Evolutionary conservation across 23 red algal genomes (phyloP).

Genomic region (Agarophyton chilense): DNA sequence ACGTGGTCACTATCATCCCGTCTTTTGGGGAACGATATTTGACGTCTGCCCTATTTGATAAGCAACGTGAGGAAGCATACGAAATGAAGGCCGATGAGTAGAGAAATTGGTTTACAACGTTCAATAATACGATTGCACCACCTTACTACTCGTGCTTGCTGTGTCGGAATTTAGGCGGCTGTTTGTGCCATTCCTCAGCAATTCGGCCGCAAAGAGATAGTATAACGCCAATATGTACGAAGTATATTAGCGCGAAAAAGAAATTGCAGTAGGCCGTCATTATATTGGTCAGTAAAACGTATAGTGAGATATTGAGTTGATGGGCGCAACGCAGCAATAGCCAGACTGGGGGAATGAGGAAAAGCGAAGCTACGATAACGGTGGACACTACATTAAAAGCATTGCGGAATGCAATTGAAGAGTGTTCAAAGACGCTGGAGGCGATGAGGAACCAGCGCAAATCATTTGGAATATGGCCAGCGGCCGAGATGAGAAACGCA

Average conservation of each 20-base stretch:
- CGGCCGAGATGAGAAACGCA: constrained; percentile 62
- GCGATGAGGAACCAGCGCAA: constrained; percentile 53
- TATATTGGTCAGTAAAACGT: constrained; percentile 1
- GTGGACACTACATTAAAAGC: not conserved
- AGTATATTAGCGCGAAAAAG: constrained; percentile 53
- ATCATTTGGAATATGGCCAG: constrained; percentile 58
- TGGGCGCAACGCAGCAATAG: not conserved
- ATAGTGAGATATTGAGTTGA: constrained; percentile 22
- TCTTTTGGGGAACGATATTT: constrained; percentile 95
- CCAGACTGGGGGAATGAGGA: constrained; percentile 11
- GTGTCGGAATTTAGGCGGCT: constrained; percentile 9
- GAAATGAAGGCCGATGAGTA: constrained; percentile 78
- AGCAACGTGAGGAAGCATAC: constrained; percentile 93
- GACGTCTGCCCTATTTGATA: constrained; percentile 91
- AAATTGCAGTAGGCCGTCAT: constrained; percentile 49
- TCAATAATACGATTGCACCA: too few species aligned
- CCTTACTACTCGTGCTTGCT: not conserved
- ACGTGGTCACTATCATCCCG: constrained; percentile 86
- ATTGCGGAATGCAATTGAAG: not conserved
- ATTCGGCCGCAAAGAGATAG: not conserved
- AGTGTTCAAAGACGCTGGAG: not conserved
- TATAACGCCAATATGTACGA: constrained; percentile 19
- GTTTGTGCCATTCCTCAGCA: not conserved
- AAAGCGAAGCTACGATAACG: not conserved
- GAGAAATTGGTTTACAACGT: not conserved